Percentiles rank a stretch among this genome's conserved stretches.
Conservation (phyloP, 768 basidiomycete genomes). For the Lactarius tabidus region DNA sequence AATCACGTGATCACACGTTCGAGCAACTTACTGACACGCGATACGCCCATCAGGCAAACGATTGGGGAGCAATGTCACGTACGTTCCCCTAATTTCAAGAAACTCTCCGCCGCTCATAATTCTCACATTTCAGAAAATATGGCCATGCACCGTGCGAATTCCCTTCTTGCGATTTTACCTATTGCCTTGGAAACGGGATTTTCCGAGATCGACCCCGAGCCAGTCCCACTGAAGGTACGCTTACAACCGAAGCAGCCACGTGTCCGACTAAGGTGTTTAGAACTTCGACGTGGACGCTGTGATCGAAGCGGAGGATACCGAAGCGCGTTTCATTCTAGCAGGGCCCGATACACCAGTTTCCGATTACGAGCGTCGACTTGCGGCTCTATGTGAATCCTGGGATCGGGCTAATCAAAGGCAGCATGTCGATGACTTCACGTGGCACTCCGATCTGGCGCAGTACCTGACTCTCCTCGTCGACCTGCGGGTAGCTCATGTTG, state of each 20-base stretch:
- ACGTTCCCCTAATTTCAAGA: neutral
- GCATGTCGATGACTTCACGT: neutral
- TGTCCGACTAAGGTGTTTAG: neutral
- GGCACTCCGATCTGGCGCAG: neutral
- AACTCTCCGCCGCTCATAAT: neutral
- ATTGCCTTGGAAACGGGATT: neutral
- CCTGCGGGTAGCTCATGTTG: neutral
- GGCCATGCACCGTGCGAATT: neutral
- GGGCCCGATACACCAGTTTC: neutral
- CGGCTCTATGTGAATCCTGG: neutral
- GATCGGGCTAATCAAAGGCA: neutral
- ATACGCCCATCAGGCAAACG: conserved; percentile 43
- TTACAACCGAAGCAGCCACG: neutral
- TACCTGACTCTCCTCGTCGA: neutral
- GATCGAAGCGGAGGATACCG: neutral
- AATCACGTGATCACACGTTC: neutral
- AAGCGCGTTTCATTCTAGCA: neutral
- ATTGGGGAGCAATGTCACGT: conserved; percentile 47
- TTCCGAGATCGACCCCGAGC: neutral
- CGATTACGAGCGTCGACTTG: neutral
- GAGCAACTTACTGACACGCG: neutral
- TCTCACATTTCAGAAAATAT: neutral
- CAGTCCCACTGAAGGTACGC: neutral
- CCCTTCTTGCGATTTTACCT: neutral
- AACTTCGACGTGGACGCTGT: neutral